phyloP scores from a whole-genome alignment of 2,329 filamentous ascomycete species.

The Penicillium hordei region DNA sequence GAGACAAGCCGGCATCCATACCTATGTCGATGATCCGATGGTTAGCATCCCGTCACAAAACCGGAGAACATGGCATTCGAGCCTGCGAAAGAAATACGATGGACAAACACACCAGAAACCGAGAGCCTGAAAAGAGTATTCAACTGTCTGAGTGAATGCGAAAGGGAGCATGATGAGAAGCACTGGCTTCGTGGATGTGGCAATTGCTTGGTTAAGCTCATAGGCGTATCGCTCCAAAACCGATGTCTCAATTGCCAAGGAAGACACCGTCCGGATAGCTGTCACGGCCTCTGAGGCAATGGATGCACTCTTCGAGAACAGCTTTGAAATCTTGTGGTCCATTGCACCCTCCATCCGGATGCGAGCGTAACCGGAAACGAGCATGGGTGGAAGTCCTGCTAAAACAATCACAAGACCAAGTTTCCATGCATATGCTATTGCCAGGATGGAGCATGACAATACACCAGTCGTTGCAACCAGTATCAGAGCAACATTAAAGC shows the following conservation, averaged over 20 bases:
- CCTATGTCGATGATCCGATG: constrained; percentile 32
- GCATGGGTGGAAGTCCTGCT: constrained; percentile 48
- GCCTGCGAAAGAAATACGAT: constrained; percentile 1
- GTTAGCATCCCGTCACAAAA: constrained; percentile 9
- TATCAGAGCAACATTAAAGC: constrained; percentile 51
- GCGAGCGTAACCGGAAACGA: constrained; percentile 49
- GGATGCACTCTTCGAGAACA: constrained; percentile 45
- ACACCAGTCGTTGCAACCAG: constrained; percentile 51
- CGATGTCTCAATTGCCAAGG: constrained; percentile 47
- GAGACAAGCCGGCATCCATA: constrained; percentile 62
- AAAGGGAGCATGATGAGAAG: constrained; percentile 31
- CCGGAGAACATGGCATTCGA: neutral
- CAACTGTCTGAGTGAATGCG: constrained; percentile 29
- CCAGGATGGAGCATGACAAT: constrained; percentile 48
- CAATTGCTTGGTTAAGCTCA: constrained; percentile 22
- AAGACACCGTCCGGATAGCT: constrained; percentile 50
- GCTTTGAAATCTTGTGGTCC: constrained; percentile 19
- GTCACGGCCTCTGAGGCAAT: constrained; percentile 49
- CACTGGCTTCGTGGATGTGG: constrained; percentile 22
- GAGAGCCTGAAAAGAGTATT: constrained; percentile 30
- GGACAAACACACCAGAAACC: constrained; percentile 26
- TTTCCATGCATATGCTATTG: constrained; percentile 52
- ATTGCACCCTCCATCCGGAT: constrained; percentile 47
- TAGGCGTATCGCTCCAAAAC: constrained; percentile 33
- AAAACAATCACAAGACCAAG: constrained; percentile 51